Evolutionary conservation across 2,329 filamentous ascomycete species (phyloP).

Genomic region (Alternaria panax): DNA sequence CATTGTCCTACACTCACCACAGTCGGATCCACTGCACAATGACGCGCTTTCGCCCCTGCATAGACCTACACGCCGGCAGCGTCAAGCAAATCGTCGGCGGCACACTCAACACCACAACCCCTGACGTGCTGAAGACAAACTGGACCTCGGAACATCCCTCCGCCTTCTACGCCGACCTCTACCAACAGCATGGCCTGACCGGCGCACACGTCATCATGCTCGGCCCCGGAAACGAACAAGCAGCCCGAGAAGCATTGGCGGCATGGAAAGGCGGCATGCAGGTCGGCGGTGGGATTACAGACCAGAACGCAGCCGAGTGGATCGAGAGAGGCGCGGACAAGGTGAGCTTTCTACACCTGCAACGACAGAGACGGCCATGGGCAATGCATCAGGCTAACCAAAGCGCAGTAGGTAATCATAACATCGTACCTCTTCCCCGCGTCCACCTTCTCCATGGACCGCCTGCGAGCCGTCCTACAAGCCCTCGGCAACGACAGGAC

Average conservation of each 20-base stretch:
- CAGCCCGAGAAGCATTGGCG: slow-evolving; percentile 76
- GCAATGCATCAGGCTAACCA: background rate
- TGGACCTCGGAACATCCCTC: slow-evolving; percentile 86
- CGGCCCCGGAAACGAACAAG: slow-evolving; percentile 82
- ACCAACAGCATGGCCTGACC: slow-evolving; percentile 73
- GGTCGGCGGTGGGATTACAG: slow-evolving; percentile 91
- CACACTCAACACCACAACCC: slow-evolving; percentile 65
- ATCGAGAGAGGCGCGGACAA: slow-evolving; percentile 87
- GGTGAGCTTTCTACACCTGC: slow-evolving; percentile 61
- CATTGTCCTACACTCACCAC: background rate
- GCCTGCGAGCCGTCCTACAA: slow-evolving; percentile 76
- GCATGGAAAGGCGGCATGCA: slow-evolving; percentile 85
- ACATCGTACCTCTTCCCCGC: slow-evolving; percentile 93
- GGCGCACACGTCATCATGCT: slow-evolving; percentile 98
- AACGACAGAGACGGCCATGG: background rate
- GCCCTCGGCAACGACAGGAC: slow-evolving; percentile 75
- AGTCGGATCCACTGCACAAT: slow-evolving; percentile 57
- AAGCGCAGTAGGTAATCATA: slow-evolving; percentile 80
- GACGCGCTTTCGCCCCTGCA: slow-evolving; percentile 95
- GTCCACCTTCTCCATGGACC: slow-evolving; percentile 78
- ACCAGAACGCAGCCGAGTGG: slow-evolving; percentile 84
- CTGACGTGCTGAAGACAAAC: slow-evolving; percentile 76
- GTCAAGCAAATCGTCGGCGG: slow-evolving; percentile 99
- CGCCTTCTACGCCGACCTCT: slow-evolving; percentile 80
- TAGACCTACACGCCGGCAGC: slow-evolving; percentile 95